phyloP scores from a whole-genome alignment of 805 yeast species.

The Debaryomyces hansenii region DNA sequence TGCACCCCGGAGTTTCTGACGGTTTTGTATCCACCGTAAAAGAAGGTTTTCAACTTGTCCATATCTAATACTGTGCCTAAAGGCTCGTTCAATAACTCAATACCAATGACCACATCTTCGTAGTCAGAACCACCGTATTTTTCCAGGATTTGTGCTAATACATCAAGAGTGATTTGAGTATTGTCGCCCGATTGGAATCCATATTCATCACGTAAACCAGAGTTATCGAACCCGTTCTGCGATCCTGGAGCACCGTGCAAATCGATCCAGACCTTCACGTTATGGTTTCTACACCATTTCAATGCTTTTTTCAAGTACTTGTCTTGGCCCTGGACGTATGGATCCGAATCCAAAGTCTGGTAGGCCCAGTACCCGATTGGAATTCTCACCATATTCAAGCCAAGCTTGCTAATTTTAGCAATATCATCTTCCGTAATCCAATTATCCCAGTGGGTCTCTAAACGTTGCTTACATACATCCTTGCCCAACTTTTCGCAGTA shows the following conservation, averaged over 20 bases:
- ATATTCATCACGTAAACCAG: constrained; percentile 71
- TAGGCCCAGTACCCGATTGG: constrained; percentile 98
- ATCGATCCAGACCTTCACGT: constrained; percentile 83
- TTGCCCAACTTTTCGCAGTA: constrained; percentile 60
- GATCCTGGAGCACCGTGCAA: constrained; percentile 97
- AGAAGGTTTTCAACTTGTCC: constrained; percentile 58
- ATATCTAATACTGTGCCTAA: constrained; percentile 68
- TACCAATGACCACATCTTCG: constrained; percentile 74
- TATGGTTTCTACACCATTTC: constrained; percentile 64
- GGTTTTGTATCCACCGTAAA: constrained; percentile 59
- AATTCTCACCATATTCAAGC: constrained; percentile 82
- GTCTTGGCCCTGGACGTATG: constrained; percentile 83
- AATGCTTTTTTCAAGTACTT: constrained; percentile 73
- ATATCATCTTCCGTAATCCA: constrained; percentile 79
- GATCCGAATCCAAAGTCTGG: constrained; percentile 59
- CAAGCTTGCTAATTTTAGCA: constrained; percentile 52
- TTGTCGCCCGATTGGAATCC: constrained; percentile 59
- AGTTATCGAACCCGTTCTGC: constrained; percentile 94
- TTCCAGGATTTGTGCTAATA: constrained; percentile 52
- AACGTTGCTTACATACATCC: constrained; percentile 49
- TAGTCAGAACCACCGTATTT: constrained; percentile 65
- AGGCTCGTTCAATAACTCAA: constrained; percentile 89
- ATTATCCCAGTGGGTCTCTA: constrained; percentile 73
- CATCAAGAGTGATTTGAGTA: constrained; percentile 53
- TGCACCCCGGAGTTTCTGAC: constrained; percentile 56